Evolutionary conservation across 306 rosid genomes (phyloP), one percentile per base, ranked within the genome.

Genomic region (Mimosa pudica): DNA sequence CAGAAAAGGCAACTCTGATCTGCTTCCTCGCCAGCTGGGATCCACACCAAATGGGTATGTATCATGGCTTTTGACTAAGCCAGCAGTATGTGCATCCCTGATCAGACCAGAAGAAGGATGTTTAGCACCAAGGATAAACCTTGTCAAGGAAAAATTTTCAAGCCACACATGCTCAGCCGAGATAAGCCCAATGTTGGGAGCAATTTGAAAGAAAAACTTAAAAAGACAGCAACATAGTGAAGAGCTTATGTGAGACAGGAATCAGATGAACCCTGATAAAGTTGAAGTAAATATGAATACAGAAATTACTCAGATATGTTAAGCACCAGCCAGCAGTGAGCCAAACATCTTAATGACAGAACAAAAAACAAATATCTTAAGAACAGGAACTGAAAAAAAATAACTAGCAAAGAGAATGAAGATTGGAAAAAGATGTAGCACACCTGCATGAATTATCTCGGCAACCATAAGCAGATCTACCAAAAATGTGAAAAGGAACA

Each of bases 1-100:
- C 77, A 93, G 86, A 75, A 93, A 93, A 61, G 98, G 72, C 73
- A 91, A 87, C 57, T 93, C 98, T 30, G 98, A 36, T 74, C 98
- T 97, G 79, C 98, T 93, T 88, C 98, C 98, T 17, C 94, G 93
- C 98, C 98, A 93, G 74, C 98, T 91, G 62, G 98, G 98, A 83
- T 93, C 98, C 77, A 93, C 98, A 69, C 98, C 98, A 86, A 93
- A 90, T 67, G 98, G 92, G 85, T 93, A 93, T n/a, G 97, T 80
- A 80, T 86, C 92, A 70, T 75, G 83, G 88, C 71, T 83, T 87
- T 93, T 93, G 72, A 89, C 79, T 86, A 93, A 87, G 80, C 98
- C 98, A 80, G 65, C 73, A 77, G 89, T 86, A 75, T 67, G 52
- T 41, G 94, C 97, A 80, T 93, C 94, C 79, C 98, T 93, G 92